Evolutionary conservation across 371 early-diverging fungal species (phyloP), one percentile per base, ranked within the genome.

Genomic region (Mortierella sp.): DNA sequence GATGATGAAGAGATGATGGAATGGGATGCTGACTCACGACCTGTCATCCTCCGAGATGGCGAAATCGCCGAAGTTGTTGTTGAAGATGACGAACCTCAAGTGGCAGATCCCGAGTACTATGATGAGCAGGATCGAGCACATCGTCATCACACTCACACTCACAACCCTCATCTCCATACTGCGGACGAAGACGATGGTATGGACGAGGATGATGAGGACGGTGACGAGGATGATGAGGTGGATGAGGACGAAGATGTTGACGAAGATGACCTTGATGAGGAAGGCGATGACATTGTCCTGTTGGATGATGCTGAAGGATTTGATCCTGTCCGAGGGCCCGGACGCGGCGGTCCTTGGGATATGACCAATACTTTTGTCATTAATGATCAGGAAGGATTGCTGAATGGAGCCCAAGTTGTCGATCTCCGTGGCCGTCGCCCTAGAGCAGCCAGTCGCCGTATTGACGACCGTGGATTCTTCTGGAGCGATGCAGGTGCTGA

Each of bases 161-260:
- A 73, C 3, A 70, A 64, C 29, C 72, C 68, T 49, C 72, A 65
- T 13, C 69, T 70, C 45, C 60, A 67, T 29, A 47, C 56, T 31
- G 78, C 70, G 58, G 83, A 70, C 54, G 83, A 79, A 7, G 83
- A 79, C 7, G 84, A 77, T 54, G 87, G 83, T 13, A 83, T 77
- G 37, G 86, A 85, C 49, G 83, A 81, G 43, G 85, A 83, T 34
- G 72, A 84, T 19, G 84, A 85, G 0, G 84, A 84, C 1, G 81
- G 60, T 0, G 87, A 83, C 2, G 80, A 78, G 10, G 83, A 79
- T 5, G 79, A 75, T 15, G 85, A 78, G 15, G 81, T 66, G 2
- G 76, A 76, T 8, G 83, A 75, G 45, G 91, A 88, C 61, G 86
- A 87, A 19, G 90, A 88, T 8, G 88, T 86, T 37, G 85, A 58